Base-by-base conservation (phyloP, 169 alveolate species). In the Babesia ovis region DNA sequence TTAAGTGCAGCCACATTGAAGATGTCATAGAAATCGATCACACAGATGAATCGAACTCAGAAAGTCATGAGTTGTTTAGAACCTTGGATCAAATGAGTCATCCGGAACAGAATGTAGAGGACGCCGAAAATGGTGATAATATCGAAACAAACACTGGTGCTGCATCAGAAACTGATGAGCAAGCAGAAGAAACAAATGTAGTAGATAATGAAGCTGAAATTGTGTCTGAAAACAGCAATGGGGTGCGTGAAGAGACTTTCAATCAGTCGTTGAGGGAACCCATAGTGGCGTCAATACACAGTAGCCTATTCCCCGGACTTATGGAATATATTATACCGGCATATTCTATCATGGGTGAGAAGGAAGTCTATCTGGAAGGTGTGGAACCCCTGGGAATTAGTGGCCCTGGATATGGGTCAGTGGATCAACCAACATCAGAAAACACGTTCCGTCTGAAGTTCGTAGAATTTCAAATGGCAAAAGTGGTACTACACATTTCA, bases 1-100 rank as follows among this genome's bases (percentile, higher is more conserved):
- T 79, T 42, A 68, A 68, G 34, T 71, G 76, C 11, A 6, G 20
- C 0, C 70, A 64, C 25, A 45, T 69, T 9, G 54, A 57, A 62
- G 72, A 69, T 9, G 60, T 79, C 34, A 6, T 42, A 0, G 37
- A 53, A 18, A 54, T 35, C 31, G 67, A 57, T 3, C 14, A 32
- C 16, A 34, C 42, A 0, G 67, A 57, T 20, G 67, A 57, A 1
- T 34, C 35, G 1, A 1, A 1, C 11, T 1, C 51, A 16, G 67
- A 22, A 18, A 60, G 25, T 29, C 67, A 48, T 1, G 67, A 57
- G 31, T 31, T 9, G 16, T 22, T 16, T 6, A 2, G n/a, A 11
- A 48, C 27, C 8, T 0, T 37, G 8, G n/a, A 11, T 23, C 23
- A 56, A 56, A 32, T 56, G 31, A 27, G 14, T 22, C 20, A 32